A percentile compares a stretch with the other conserved stretches of the same genome.
Conservation (phyloP, 1,284 basidiomycete genomes). For the Ustanciosporium gigantosporum region DNA sequence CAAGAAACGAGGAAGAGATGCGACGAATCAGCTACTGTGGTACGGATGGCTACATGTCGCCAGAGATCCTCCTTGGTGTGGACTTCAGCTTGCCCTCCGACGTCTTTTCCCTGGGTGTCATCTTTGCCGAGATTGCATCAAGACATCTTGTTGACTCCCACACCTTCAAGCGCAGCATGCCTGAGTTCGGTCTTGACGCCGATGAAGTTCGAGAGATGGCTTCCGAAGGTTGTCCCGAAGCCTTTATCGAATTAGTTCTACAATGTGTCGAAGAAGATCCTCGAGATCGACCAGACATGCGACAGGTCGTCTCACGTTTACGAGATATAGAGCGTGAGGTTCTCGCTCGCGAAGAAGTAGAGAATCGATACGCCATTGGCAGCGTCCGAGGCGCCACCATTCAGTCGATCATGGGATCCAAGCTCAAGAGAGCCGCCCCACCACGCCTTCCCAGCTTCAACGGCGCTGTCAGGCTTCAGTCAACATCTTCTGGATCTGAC, state of each 20-base stretch:
- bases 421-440: conserved; percentile 60
- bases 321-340: conserved; percentile 77
- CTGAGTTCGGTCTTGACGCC: conserved; percentile 73
- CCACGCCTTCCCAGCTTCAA: conserved; percentile 85
- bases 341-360: conserved; percentile 38
- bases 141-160: conserved; percentile 77
- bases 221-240: conserved; percentile 76
- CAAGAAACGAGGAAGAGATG: conserved; percentile 84
- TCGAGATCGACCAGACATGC: conserved; percentile 73
- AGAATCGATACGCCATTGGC: conserved; percentile 69
- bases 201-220: conserved; percentile 75
- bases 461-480: conserved; percentile 70
- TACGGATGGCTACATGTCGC: conserved; percentile 73
- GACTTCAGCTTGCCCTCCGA: conserved; percentile 92
- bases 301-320: conserved; percentile 74
- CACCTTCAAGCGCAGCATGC: conserved; percentile 44
- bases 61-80: conserved; percentile 87
- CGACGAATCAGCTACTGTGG: conserved; percentile 93
- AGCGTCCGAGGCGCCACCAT: conserved; percentile 64
- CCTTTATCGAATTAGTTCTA: conserved; percentile 76
- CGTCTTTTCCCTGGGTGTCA: conserved; percentile 90
- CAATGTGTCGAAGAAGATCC: conserved; percentile 78
- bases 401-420: conserved; percentile 44
- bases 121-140: conserved; percentile 87
- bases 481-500: conserved; percentile 14